Evolutionary conservation across 2,329 filamentous ascomycete genomes (phyloP), one percentile per base, ranked within the genome.

Genomic region (Aspergillus versicolor): DNA sequence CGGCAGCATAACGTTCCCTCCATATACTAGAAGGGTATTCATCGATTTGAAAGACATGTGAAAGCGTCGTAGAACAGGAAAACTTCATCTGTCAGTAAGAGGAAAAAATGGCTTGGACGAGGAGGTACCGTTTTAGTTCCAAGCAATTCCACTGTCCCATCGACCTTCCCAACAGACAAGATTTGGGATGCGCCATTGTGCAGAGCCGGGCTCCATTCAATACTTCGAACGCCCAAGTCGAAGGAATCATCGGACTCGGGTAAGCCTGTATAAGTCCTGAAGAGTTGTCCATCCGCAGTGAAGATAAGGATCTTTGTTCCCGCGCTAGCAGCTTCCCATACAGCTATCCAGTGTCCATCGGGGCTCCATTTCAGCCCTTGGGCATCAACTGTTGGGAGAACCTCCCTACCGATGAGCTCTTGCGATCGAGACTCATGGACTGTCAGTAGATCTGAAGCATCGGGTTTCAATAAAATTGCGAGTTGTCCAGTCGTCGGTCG

Each of bases 311-410:
- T 66, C 54, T 77, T 79, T 34, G 79, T 80, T 7, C 80, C 79
- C 6, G 73, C 70, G 55, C 79, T 81, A 3, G 82, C 75, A 32
- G 80, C 71, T 63, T 86, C 84, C 76, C 83, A 81, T 4, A 86
- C 67, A 1, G 79, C 81, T 57, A 87, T 72, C 84, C 84, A 87
- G 58, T 76, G 75, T 4, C 84, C 83, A 68, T 86, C 82, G 0
- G 79, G 77, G 61, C 82, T 85, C 84, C 84, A 87, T 65, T 80
- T 81, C 37, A 87, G 53, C 0, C 81, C 81, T 58, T 82, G 81
- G 1, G 82, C 84, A 72, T 87, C 84, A 15, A 77, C 66, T 2
- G 83, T 85, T 2, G 81, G 63, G 6, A 83, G 66, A 2, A 70
- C 65, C 5, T 71, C 65, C 8, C 68, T 69, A 9, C 65, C 65